Conservation (phyloP, 208 protist genomes). For the Trypanosoma cruzi region DNA sequence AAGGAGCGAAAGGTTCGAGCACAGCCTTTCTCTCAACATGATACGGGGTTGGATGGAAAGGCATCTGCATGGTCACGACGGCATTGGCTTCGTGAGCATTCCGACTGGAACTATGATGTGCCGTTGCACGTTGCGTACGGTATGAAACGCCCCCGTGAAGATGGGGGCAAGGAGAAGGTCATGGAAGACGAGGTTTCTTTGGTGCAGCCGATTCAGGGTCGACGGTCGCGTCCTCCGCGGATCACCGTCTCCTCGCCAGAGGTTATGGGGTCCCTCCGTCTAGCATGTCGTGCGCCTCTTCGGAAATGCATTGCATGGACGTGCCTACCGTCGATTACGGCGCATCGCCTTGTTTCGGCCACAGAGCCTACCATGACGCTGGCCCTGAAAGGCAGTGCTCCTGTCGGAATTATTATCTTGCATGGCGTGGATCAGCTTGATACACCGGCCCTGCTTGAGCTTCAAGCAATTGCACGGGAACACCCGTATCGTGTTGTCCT, state of each 20-base stretch:
- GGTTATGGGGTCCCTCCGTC: conserved; percentile 14
- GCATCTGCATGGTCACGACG: conserved; percentile 12
- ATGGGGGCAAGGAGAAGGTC: not conserved
- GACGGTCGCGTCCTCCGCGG: not conserved
- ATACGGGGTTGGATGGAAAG: not conserved
- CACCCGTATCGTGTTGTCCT: conserved; percentile 38
- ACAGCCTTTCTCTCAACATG: not conserved
- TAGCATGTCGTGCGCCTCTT: conserved; percentile 23
- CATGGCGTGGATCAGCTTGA: conserved; percentile 73
- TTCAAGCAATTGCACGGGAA: conserved; percentile 48
- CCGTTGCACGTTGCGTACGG: not conserved
- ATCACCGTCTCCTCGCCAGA: conserved; percentile 18
- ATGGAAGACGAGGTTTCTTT: not conserved
- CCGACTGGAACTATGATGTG: conserved; percentile 28
- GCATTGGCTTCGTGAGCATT: conserved; percentile 24
- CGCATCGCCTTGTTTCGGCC: conserved; percentile 12
- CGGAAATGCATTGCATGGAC: conserved; percentile 23
- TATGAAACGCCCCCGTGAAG: conserved; percentile 2
- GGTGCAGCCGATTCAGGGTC: not conserved
- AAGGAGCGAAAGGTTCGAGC: not conserved
- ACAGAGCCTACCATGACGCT: conserved; percentile 9
- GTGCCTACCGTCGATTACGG: conserved; percentile 22
- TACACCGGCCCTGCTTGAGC: conserved; percentile 26
- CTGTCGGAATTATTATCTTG: conserved; percentile 51
- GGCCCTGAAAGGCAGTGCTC: conserved; percentile 7